Evolutionary conservation across 495 filamentous ascomycete species (phyloP).

Genomic region (Penicillium ucsense): DNA sequence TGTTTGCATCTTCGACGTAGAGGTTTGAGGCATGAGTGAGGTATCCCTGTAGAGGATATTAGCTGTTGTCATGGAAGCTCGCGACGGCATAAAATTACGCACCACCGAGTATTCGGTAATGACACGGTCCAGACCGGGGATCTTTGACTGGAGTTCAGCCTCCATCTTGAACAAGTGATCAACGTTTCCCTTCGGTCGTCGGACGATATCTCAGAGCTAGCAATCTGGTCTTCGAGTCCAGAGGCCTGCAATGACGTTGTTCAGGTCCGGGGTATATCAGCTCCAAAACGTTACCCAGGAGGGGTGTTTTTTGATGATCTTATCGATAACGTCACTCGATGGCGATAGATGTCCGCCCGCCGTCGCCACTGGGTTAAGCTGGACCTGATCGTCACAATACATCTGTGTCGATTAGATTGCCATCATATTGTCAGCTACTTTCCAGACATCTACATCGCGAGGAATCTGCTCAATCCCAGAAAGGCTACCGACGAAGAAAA

Average conservation of each 20-base stretch:
- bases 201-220: neutral
- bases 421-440: too few relatives aligned
- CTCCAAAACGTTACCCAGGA: conserved; percentile 2
- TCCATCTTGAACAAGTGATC: conserved; percentile 52
- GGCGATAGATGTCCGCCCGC: too few relatives aligned
- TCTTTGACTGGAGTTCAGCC: conserved; percentile 73
- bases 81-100: conserved; percentile 9
- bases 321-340: conserved; percentile 25
- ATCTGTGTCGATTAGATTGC: too few relatives aligned
- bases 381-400: too few relatives aligned
- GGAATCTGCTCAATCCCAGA: too few relatives aligned
- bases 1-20: conserved; percentile 61
- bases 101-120: conserved; percentile 83
- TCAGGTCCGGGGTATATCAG: conserved; percentile 6
- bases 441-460: too few relatives aligned
- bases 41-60: conserved; percentile 50
- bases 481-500: too few relatives aligned
- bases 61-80: neutral
- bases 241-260: neutral
- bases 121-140: conserved; percentile 83
- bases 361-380: too few relatives aligned
- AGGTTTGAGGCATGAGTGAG: conserved; percentile 82
- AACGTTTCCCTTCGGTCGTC: neutral
- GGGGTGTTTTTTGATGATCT: conserved; percentile 18
- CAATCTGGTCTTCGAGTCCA: neutral